Evolutionary conservation across 2,329 filamentous ascomycete species (phyloP), one percentile per base, ranked within the genome.

Genomic region (Intubia oerlemansii): DNA sequence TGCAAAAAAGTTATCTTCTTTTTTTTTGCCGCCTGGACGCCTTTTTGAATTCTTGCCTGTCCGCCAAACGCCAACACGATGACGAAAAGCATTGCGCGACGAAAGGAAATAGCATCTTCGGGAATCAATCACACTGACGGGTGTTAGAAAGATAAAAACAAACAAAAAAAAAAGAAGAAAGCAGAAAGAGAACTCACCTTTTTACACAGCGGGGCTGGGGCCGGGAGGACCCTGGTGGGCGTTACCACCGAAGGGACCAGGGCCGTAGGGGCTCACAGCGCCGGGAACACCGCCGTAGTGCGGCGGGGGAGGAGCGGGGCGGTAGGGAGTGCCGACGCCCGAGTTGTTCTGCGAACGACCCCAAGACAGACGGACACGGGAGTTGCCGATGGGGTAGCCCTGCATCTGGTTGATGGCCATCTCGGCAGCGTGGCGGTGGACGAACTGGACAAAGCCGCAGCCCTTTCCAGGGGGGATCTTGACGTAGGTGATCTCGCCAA

Each of bases 401-500:
- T 98, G 88, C 88, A 98, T 98, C 57, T 98, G 88, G 59, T 98
- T 98, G 66, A 98, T 98, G 41, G 88, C 88, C 88, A 98, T 98
- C 59, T 98, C 88, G 10, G 88, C 88, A 30, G 88, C 88, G 46
- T 98, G 88, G 40, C 88, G 82, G 59, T 98, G 88, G 32, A 98
- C 88, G 44, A 98, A 98, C 55, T 98, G 88, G 34, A 98, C 88
- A 48, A 98, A 98, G 33, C 88, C 88, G 47, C 88, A 98, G 42
- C 88, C 88, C 68, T 98, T 98, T 57, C 88, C 88, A 39, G 88
- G 85, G 30, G 88, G 88, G 34, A 98, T 98, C 72, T 98, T 98
- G 59, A 98, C 88, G 51, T 98, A 98, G 44, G 88, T 98, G 48
- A 98, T 98, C 52, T 98, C 88, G 35, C 88, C 88, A 39, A 98